Evolutionary conservation across 495 filamentous ascomycete genomes (phyloP), one percentile per base, ranked within the genome.

Genomic region (Annulohypoxylon moriforme): DNA sequence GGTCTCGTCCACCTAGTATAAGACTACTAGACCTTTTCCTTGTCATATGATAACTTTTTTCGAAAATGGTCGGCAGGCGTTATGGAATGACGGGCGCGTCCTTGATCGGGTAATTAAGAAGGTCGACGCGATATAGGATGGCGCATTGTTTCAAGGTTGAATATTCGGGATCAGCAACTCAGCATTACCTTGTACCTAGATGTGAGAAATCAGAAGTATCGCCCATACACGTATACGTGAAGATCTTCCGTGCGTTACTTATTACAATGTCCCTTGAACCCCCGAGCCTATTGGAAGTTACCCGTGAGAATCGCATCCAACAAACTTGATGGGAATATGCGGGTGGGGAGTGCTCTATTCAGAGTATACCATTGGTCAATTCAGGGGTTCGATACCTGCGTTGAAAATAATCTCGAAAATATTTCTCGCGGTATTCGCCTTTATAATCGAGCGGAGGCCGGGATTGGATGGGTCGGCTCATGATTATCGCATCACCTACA

Each of bases 401-500:
- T 33, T 25, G 14, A 20, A 38, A 25, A 58, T 33, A 16, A 18
- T 31, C 25, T 40, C 14, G 24, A 29, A 58, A 18, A 49, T 7
- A 14, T 53, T 52, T 42, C 31, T 68, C 25, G 24, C 16, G 31
- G 27, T 20, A 40, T 50, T 13, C 31, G 31, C 52, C 42, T 42
- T 61, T 52, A 25, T 67, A 60, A 33, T 10, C 11, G 14, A 50
- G 53, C 36, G 40, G 29, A 55, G 50, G 25, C 20, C 29, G 42
- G 47, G 46, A 67, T 40, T 34, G 50, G 18, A 20, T 44, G 50
- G 34, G 67, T 71, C 27, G 64, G 62, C 38, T 36, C 67, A 68
- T 22, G 40, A 47, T 74, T 14, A 61, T 74, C 38, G 46, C 58
- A 71, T 62, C 62, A 70, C 67, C 25, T 34, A 34, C 14, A 58